phyloP scores from a whole-genome alignment of 2,329 filamentous ascomycete genomes.

The Lecanicillium sp. region DNA sequence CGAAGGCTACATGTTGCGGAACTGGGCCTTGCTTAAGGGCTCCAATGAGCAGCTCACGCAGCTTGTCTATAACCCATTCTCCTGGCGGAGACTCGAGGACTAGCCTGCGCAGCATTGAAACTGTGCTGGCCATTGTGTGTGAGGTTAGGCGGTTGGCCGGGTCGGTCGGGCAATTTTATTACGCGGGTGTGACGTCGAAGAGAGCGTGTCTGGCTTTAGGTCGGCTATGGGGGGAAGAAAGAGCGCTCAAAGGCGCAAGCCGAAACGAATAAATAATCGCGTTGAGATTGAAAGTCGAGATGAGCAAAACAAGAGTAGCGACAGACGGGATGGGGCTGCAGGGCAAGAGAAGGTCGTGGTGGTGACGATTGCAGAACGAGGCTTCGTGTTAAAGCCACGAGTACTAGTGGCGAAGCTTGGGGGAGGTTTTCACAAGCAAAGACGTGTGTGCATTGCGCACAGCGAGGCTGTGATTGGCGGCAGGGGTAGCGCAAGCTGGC shows the following conservation, averaged over 20 bases:
- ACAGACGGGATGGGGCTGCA: too few species aligned
- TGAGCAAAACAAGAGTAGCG: constrained; percentile 1
- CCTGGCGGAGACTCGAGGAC: constrained; percentile 80
- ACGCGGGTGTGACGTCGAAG: background rate
- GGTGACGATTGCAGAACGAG: constrained; percentile 1
- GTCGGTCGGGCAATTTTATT: background rate
- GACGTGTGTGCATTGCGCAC: too few species aligned
- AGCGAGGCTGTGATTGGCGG: too few species aligned
- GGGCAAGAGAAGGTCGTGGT: too few species aligned
- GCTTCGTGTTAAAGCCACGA: constrained; percentile 13
- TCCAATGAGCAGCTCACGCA: constrained; percentile 80
- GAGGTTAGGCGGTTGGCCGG: background rate
- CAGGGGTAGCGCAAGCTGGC: too few species aligned
- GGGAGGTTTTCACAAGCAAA: constrained; percentile 8
- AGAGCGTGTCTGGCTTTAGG: background rate
- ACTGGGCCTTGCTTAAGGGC: constrained; percentile 85
- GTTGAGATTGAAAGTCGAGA: constrained; percentile 11
- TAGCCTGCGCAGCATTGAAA: constrained; percentile 53
- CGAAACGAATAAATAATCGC: constrained; percentile 5
- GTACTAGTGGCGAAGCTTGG: constrained; percentile 14
- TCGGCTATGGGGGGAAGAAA: constrained; percentile 3
- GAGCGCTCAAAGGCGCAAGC: constrained; percentile 6
- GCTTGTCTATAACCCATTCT: constrained; percentile 74
- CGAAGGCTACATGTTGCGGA: constrained; percentile 94
- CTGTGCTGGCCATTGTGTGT: constrained; percentile 41